Conservation (phyloP, 129 eudicot genomes). For the Kitagawia praeruptora region DNA sequence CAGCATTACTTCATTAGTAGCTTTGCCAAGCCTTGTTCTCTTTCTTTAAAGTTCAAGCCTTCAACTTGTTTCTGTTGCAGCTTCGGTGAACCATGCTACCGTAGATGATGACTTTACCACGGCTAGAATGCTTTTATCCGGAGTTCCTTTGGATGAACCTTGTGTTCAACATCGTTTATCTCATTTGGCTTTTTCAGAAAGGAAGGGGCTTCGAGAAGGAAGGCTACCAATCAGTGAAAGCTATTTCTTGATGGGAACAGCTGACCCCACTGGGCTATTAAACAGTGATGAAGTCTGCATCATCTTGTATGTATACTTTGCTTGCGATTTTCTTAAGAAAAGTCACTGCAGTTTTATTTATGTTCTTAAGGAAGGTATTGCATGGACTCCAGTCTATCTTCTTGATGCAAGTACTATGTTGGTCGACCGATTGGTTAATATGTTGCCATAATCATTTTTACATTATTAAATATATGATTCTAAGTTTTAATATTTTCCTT, state of each 20-base stretch:
- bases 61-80: conserved; percentile 28
- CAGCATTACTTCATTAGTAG: background rate
- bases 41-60: background rate
- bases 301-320: conserved; percentile 41
- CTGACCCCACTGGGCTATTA: conserved; percentile 64
- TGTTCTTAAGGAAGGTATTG: background rate
- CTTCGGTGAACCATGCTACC: conserved; percentile 39
- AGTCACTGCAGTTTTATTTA: background rate
- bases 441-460: background rate
- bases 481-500: conserved; percentile 8
- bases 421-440: background rate
- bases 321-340: background rate
- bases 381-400: background rate
- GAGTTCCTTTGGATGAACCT: conserved; percentile 63
- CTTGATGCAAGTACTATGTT: background rate
- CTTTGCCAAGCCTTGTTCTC: background rate
- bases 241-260: conserved; percentile 73
- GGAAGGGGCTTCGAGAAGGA: conserved; percentile 49
- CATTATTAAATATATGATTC: background rate
- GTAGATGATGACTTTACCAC: conserved; percentile 37
- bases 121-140: conserved; percentile 41
- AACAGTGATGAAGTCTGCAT: conserved; percentile 56
- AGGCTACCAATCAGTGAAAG: conserved; percentile 63
- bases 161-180: conserved; percentile 46
- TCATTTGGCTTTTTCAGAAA: conserved; percentile 31